Evolutionary conservation across 352 stramenopile species (phyloP), one percentile per base, ranked within the genome.

Genomic region (Globisporangium viniferum): DNA sequence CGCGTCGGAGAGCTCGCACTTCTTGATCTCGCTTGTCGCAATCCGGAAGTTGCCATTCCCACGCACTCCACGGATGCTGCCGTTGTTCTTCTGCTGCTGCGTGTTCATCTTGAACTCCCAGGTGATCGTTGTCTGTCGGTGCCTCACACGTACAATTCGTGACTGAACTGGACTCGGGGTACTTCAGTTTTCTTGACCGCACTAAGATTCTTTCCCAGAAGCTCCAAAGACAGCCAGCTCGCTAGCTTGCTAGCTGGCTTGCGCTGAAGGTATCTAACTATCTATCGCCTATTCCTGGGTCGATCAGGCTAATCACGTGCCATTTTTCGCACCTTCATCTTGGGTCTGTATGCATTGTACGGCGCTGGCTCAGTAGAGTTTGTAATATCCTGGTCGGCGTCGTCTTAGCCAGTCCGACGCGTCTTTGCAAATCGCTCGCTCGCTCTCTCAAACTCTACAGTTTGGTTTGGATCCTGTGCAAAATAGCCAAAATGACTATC

Each of bases 41-140:
- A 67, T 59, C n/a, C 35, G 51, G 9, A 67, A 67, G 24, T 22
- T 54, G 3, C 62, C 49, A 36, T 53, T 67, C 31, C 10, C 62
- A 7, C 62, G 62, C 24, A 24, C 41, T 14, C 27, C 51, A 31
- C 12, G 22, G 31, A 24, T 48, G 35, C 10, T 66, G 46, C 24
- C 29, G 29, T 33, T 55, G 29, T 20, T 67, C 49, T 46, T 46
- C 58, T 63, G 22, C 6, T 64, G 36, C 10, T 64, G 39, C 12
- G 29, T 39, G 35, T 18, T 56, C 22, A n/a, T 55, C 20, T 8
- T 62, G n/a, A 18, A 35, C 49, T 53, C 20, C 22, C 48, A n/a
- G 27, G 58, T 22, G 3, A 5, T 24, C n/a, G 53, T 29, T 54
- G 12, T 14, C 33, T 49, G 39, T 46, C 4, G 39, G 46, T 31